phyloP scores from a whole-genome alignment of 1,139 yeast species.

The Blastobotrys persicus region DNA sequence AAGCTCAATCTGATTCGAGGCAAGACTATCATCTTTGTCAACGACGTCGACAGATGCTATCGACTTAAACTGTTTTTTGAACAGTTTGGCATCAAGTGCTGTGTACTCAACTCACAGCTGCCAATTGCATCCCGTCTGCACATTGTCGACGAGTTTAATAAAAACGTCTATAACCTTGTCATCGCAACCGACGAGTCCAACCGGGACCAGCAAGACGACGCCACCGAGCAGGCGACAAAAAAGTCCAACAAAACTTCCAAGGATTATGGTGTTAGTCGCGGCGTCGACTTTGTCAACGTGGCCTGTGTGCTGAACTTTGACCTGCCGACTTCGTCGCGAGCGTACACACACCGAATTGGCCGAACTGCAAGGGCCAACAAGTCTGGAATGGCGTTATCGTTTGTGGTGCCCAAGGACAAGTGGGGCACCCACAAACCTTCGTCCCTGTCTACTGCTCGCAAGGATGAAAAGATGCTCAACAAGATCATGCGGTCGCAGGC shows the following conservation, averaged over 20 bases:
- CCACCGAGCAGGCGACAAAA: slow-evolving; percentile 70
- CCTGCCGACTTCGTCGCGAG: slow-evolving; percentile 82
- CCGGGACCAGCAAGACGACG: slow-evolving; percentile 46
- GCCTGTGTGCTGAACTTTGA: slow-evolving; percentile 97
- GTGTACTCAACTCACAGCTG: slow-evolving; percentile 87
- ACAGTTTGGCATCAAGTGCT: slow-evolving; percentile 88
- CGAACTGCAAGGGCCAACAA: slow-evolving; percentile 98
- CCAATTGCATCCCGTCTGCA: slow-evolving; percentile 93
- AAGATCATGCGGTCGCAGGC: slow-evolving; percentile 76
- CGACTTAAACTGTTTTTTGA: slow-evolving; percentile 85
- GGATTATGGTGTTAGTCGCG: slow-evolving; percentile 95
- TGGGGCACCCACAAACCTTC: slow-evolving; percentile 90
- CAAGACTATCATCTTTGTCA: slow-evolving; percentile 86
- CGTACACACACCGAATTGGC: slow-evolving; percentile 93
- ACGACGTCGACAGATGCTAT: slow-evolving; percentile 93
- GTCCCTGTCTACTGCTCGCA: slow-evolving; percentile 62
- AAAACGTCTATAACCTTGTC: slow-evolving; percentile 77
- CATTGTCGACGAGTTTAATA: slow-evolving; percentile 92
- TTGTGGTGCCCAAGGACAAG: slow-evolving; percentile 79
- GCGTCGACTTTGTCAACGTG: slow-evolving; percentile 94
- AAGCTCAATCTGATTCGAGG: slow-evolving; percentile 88
- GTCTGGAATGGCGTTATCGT: slow-evolving; percentile 91
- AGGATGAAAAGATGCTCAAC: slow-evolving; percentile 80
- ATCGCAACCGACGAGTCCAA: slow-evolving; percentile 87
- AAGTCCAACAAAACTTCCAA: slow-evolving; percentile 33